phyloP scores from a whole-genome alignment of 192 early-diverging fungal species.

The Glomus cerebriforme region DNA sequence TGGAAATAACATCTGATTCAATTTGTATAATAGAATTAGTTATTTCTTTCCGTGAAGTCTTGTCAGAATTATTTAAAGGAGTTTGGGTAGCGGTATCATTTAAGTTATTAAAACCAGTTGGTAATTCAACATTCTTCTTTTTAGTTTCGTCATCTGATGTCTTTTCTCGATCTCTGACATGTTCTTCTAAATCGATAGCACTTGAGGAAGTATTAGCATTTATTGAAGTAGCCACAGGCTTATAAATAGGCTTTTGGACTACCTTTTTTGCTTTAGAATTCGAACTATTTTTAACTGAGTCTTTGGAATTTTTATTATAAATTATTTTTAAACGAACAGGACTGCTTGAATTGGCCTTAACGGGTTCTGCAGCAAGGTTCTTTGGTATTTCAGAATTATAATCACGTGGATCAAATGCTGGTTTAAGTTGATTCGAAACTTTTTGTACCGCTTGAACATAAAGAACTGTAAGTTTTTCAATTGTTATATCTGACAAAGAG shows the following conservation, averaged over 20 bases:
- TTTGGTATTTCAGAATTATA: not conserved
- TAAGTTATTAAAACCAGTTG: not conserved
- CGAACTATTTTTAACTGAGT: not conserved
- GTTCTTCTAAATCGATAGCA: not conserved
- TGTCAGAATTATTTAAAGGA: not conserved
- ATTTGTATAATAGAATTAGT: not conserved
- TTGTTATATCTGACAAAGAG: not conserved
- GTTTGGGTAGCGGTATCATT: not conserved
- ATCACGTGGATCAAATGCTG: not conserved
- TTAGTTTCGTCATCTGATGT: not conserved
- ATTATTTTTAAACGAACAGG: not conserved
- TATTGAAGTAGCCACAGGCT: not conserved
- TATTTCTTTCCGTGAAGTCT: not conserved
- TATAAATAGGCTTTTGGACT: not conserved
- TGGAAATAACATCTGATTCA: not conserved
- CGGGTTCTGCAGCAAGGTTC: not conserved
- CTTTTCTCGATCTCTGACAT: not conserved
- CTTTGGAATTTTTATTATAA: constrained; percentile 4
- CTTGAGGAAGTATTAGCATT: not conserved
- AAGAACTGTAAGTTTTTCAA: not conserved
- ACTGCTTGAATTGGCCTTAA: not conserved
- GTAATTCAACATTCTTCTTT: not conserved
- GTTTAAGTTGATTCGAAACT: constrained; percentile 7
- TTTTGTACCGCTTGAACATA: not conserved
- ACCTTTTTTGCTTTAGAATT: not conserved